Percentiles rank a stretch among this genome's conserved stretches.
These are phyloP conservation scores for Periglandula ipomoeae DNA, from an alignment of 2,329 filamentous ascomycete species.

Conservation along the genomic window DNA sequence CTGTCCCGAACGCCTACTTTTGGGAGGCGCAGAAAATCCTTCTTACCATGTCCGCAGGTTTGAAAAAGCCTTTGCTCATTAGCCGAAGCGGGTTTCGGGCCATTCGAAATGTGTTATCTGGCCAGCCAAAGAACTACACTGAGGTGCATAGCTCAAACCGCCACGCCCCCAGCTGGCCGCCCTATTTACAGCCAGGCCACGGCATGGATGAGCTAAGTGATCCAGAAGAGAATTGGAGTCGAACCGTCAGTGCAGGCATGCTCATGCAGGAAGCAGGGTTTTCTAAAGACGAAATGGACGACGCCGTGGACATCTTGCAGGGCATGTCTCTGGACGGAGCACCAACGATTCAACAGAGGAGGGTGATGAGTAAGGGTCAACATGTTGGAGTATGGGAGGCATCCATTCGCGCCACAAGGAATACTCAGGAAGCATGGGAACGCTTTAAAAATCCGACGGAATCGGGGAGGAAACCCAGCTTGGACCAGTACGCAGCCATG, in stretches of 20 bases:
- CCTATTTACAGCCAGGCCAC: slow-evolving; percentile 47
- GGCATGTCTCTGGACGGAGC: slow-evolving; percentile 40
- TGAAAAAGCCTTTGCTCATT: slow-evolving; percentile 41
- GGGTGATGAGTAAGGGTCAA: slow-evolving; percentile 11
- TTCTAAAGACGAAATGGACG: slow-evolving; percentile 34
- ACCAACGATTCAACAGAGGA: slow-evolving; percentile 46
- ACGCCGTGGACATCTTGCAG: slow-evolving; percentile 41
- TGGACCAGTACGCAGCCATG: slow-evolving; percentile 48
- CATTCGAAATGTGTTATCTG: slow-evolving; percentile 44
- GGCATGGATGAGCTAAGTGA: slow-evolving; percentile 48
- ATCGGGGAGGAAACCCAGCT: slow-evolving; percentile 24
- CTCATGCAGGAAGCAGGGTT: slow-evolving; percentile 51
- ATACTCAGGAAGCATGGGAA: slow-evolving; percentile 52
- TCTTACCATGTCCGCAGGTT: slow-evolving; percentile 39
- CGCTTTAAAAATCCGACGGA: slow-evolving; percentile 31
- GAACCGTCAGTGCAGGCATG: slow-evolving; percentile 42
- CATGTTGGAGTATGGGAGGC: slow-evolving; percentile 40
- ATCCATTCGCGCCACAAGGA: slow-evolving; percentile 48
- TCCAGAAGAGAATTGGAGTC: slow-evolving; percentile 42
- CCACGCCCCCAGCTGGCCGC: slow-evolving; percentile 48
- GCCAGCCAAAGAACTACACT: slow-evolving; percentile 39
- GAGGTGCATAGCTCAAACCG: slow-evolving; percentile 41
- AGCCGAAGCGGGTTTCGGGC: slow-evolving; percentile 42
- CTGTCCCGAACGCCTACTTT: slow-evolving; percentile 22
- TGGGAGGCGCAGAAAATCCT: slow-evolving; percentile 51